A percentile compares a stretch with the other conserved stretches of the same genome.
These are phyloP conservation scores for Globisporangium paddicum DNA, from an alignment of 352 stramenopile genomes.

Conservation along the genomic window DNA sequence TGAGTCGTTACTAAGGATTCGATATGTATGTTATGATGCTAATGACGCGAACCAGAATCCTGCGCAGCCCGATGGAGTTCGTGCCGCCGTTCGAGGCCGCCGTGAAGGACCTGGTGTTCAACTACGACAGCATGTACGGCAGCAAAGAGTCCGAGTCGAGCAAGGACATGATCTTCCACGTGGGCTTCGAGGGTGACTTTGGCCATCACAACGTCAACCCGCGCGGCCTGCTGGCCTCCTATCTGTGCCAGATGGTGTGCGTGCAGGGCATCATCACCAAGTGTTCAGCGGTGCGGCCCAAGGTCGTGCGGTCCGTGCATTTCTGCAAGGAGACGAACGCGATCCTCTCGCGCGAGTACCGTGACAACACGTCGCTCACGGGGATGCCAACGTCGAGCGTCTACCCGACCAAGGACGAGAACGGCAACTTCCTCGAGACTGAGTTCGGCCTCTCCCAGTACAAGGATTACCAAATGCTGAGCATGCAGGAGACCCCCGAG, in stretches of 20 bases:
- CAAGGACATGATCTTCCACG: conserved; percentile 81
- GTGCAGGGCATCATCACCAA: conserved; percentile 99
- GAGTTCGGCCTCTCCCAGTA: conserved; percentile 98
- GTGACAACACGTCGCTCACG: conserved; percentile 95
- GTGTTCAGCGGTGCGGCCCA: conserved; percentile 95
- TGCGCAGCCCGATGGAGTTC: conserved; percentile 82
- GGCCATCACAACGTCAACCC: conserved; percentile 91
- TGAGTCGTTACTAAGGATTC: background rate
- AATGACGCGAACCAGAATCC: conserved; percentile 20
- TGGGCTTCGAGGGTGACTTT: conserved; percentile 93
- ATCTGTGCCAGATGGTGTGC: conserved; percentile 95
- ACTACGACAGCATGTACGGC: conserved; percentile 74
- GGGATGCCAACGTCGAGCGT: conserved; percentile 84
- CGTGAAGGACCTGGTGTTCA: conserved; percentile 78
- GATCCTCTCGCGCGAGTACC: conserved; percentile 93
- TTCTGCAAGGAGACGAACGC: conserved; percentile 96
- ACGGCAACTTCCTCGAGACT: conserved; percentile 96
- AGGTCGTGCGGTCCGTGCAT: conserved; percentile 96
- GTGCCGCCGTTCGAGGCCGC: conserved; percentile 81
- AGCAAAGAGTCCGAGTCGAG: conserved; percentile 65
- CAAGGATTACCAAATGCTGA: conserved; percentile 97
- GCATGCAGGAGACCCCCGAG: conserved; percentile 90
- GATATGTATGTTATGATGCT: background rate
- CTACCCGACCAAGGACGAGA: conserved; percentile 95
- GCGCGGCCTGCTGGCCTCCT: conserved; percentile 87